Evolutionary conservation across 768 basidiomycete species (phyloP), one percentile per base, ranked within the genome.

Genomic region (Lactarius vividus): DNA sequence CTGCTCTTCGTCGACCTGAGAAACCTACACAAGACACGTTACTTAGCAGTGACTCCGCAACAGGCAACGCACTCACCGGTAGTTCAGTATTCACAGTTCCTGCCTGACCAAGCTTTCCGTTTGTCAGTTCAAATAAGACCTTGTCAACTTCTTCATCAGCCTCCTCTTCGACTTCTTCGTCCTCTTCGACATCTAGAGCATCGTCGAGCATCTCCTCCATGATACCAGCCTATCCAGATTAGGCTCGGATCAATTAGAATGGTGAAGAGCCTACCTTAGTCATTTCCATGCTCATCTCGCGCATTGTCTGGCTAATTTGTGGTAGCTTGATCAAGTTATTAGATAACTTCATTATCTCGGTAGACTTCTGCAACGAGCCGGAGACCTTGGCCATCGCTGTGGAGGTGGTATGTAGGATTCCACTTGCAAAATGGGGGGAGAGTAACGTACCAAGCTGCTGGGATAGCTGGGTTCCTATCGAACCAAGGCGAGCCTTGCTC

Each of bases 221-320:
- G 68, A 99, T 92, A 2, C 97, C 97, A 39, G 95, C 94, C 96
- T 98, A 70, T 11, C 52, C 15, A n/a, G 29, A 7, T 28, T 56
- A 53, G 64, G 55, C 42, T 4, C 61, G 23, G 64, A 37, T 73
- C 35, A 74, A 52, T 35, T 6, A 49, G 39, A 23, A 40, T 33
- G 61, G 28, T 33, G 15, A 29, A 37, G 54, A 13, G 33, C 26
- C 18, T 63, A 90, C 96, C 85, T 98, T 98, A 68, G 92, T 98
- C 97, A 98, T 98, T 77, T 99, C 97, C 89, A 96, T 94, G 71
- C 91, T 94, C 94, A 99, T 96, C 73, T 97, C 91, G 40, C 94
- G 85, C 97, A 99, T 99, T 0, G 86, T 85, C 68, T 87, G 88
- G 77, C 89, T 91, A 57, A 98, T 86, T 75, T 98, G 94, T 20